A percentile compares a stretch with the other conserved stretches of the same genome.
phyloP scores from a whole-genome alignment of 2,329 filamentous ascomycete species.

The Botryosphaeria dothidea region DNA sequence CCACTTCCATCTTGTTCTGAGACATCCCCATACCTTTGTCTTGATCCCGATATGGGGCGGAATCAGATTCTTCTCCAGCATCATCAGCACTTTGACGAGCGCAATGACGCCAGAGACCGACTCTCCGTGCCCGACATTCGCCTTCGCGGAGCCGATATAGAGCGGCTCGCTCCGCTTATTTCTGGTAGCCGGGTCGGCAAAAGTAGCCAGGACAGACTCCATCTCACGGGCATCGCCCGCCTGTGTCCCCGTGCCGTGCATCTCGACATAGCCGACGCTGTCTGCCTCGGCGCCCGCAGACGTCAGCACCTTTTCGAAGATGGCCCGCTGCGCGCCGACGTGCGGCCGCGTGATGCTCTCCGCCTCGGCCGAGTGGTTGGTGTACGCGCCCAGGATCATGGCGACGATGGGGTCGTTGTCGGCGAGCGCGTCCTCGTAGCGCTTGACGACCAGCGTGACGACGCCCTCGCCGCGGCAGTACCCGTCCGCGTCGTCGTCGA shows the following conservation, averaged over 20 bases:
- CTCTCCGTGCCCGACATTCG: conserved; percentile 40
- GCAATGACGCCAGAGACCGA: conserved; percentile 32
- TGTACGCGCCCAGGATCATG: conserved; percentile 34
- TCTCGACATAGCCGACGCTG: conserved; percentile 31
- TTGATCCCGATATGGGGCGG: conserved; percentile 71
- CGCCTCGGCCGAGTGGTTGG: conserved; percentile 44
- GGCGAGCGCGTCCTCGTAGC: conserved; percentile 34
- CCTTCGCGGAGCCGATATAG: conserved; percentile 33
- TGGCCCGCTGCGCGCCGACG: conserved; percentile 22
- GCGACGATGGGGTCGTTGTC: conserved; percentile 38
- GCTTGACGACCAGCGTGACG: conserved; percentile 34
- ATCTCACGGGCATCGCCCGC: conserved; percentile 28
- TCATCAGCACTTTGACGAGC: conserved; percentile 38
- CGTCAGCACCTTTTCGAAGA: conserved; percentile 25
- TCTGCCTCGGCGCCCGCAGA: conserved; percentile 38
- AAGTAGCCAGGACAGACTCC: conserved; percentile 24
- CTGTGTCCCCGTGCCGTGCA: conserved; percentile 35
- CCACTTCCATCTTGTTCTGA: too few species aligned
- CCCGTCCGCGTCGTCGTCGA: conserved; percentile 35
- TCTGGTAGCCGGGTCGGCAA: conserved; percentile 23
- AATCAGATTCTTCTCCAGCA: conserved; percentile 34
- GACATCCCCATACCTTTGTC: too few species aligned
- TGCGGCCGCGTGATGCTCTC: conserved; percentile 32
- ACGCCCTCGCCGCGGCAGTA: conserved; percentile 38
- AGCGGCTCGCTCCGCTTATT: conserved; percentile 25